Conservation (phyloP, 305 asterid genomes). For the Solanum hybrid region DNA sequence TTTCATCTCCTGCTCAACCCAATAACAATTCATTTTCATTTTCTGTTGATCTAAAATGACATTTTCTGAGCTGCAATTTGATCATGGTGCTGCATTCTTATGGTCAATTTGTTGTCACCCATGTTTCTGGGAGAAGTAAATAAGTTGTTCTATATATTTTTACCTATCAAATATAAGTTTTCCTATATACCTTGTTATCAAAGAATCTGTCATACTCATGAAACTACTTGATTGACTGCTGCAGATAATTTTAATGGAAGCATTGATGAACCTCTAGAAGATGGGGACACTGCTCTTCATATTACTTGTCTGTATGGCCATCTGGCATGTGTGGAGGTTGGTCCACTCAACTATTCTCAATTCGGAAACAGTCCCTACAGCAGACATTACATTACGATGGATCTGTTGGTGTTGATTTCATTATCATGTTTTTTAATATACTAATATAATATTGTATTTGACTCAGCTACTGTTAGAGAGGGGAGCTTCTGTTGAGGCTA, state of each 20-base stretch:
- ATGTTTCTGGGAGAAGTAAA: not conserved
- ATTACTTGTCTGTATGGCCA: conserved; percentile 85
- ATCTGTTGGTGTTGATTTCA: not conserved
- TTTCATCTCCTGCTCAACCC: not conserved
- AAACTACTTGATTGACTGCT: conserved; percentile 5
- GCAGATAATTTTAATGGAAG: conserved; percentile 56
- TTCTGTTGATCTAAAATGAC: not conserved
- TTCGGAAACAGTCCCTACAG: not conserved
- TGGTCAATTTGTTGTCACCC: not conserved
- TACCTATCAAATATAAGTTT: not conserved
- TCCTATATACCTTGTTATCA: not conserved
- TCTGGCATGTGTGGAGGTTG: conserved; percentile 66
- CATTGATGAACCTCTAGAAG: conserved; percentile 78
- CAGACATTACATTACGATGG: not conserved
- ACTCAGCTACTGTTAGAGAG: conserved; percentile 12
- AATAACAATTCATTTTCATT: not conserved
- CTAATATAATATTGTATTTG: not conserved
- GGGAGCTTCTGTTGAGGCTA: conserved; percentile 10
- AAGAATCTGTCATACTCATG: conserved; percentile 2
- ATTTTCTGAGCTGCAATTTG: not conserved
- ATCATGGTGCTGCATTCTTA: not conserved
- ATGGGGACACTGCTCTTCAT: conserved; percentile 91
- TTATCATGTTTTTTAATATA: not conserved
- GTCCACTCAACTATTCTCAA: not conserved
- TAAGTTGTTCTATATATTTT: not conserved